These are phyloP conservation scores for Dothideomycetidae sp. DNA, from an alignment of 2,329 filamentous ascomycete species.

Conservation along the genomic window DNA sequence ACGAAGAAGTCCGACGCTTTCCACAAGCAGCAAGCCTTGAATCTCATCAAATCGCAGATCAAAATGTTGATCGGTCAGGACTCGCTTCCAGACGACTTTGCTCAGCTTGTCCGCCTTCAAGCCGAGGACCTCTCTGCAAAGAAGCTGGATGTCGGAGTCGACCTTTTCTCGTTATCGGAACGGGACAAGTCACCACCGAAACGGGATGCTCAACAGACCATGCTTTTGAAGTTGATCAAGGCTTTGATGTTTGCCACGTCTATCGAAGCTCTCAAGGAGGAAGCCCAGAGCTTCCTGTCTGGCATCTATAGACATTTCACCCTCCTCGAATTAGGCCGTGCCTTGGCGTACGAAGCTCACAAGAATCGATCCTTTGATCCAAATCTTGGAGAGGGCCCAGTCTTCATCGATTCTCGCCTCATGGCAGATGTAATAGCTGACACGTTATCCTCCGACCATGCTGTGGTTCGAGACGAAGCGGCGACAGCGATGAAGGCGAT, in stretches of 20 bases:
- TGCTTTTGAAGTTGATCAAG: slow-evolving; percentile 75
- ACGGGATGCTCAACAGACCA: slow-evolving; percentile 68
- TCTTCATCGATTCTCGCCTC: slow-evolving; percentile 74
- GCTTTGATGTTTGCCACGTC: slow-evolving; percentile 76
- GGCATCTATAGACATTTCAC: slow-evolving; percentile 84
- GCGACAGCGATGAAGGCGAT: slow-evolving; percentile 65
- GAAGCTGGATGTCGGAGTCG: slow-evolving; percentile 56
- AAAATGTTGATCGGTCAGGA: slow-evolving; percentile 86
- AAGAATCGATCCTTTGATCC: slow-evolving; percentile 69
- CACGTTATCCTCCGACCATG: slow-evolving; percentile 72
- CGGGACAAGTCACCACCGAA: slow-evolving; percentile 73
- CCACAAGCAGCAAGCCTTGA: slow-evolving; percentile 87
- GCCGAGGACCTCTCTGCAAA: slow-evolving; percentile 68
- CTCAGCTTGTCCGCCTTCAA: slow-evolving; percentile 70
- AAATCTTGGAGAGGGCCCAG: slow-evolving; percentile 68
- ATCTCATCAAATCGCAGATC: slow-evolving; percentile 73
- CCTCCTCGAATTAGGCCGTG: slow-evolving; percentile 73
- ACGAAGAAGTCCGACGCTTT: slow-evolving; percentile 59
- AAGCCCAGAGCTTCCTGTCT: slow-evolving; percentile 59
- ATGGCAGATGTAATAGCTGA: slow-evolving; percentile 84
- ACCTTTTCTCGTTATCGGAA: slow-evolving; percentile 60
- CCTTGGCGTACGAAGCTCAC: slow-evolving; percentile 69
- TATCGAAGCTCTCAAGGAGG: slow-evolving; percentile 61
- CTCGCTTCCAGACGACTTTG: slow-evolving; percentile 75
- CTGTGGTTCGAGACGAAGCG: slow-evolving; percentile 66